phyloP scores from a whole-genome alignment of 2,329 filamentous ascomycete genomes.

The Mycogone perniciosa region DNA sequence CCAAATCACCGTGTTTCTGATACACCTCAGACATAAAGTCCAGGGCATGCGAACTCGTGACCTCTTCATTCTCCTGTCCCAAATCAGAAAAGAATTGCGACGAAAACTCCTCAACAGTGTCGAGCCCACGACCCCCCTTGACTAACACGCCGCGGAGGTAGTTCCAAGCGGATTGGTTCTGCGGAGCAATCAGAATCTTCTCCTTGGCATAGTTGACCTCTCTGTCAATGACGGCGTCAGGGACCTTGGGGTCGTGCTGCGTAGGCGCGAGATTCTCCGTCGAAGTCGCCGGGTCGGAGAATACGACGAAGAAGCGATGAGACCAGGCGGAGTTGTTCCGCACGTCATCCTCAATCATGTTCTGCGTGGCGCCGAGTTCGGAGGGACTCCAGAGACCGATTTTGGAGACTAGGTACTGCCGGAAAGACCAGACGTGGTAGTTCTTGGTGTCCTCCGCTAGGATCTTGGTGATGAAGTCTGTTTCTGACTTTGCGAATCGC shows the following conservation, averaged over 20 bases:
- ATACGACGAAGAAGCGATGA: constrained; percentile 90
- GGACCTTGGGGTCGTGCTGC: constrained; percentile 49
- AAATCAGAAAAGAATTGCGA: constrained; percentile 44
- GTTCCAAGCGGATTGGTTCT: constrained; percentile 94
- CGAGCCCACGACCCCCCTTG: constrained; percentile 53
- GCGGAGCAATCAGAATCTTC: constrained; percentile 72
- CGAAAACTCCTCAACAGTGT: constrained; percentile 41
- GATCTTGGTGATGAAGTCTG: constrained; percentile 71
- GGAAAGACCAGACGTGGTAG: constrained; percentile 97
- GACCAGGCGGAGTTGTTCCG: constrained; percentile 98
- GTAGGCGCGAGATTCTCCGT: constrained; percentile 44
- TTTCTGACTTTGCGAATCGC: constrained; percentile 59
- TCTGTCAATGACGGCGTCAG: constrained; percentile 58
- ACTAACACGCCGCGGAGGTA: constrained; percentile 73
- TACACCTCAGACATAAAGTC: constrained; percentile 68
- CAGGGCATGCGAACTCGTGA: constrained; percentile 59
- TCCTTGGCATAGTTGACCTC: constrained; percentile 70
- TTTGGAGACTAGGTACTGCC: constrained; percentile 62
- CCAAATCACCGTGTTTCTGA: constrained; percentile 47
- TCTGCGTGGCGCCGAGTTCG: constrained; percentile 66
- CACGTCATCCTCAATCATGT: constrained; percentile 70
- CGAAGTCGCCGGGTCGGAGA: constrained; percentile 52
- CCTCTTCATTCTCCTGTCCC: constrained; percentile 42
- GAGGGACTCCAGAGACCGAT: constrained; percentile 64
- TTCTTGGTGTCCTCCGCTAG: constrained; percentile 87